These are phyloP conservation scores for Sphagnum contortum DNA, from an alignment of 225 moss, liverwort and hornwort species.

Conservation along the genomic window DNA sequence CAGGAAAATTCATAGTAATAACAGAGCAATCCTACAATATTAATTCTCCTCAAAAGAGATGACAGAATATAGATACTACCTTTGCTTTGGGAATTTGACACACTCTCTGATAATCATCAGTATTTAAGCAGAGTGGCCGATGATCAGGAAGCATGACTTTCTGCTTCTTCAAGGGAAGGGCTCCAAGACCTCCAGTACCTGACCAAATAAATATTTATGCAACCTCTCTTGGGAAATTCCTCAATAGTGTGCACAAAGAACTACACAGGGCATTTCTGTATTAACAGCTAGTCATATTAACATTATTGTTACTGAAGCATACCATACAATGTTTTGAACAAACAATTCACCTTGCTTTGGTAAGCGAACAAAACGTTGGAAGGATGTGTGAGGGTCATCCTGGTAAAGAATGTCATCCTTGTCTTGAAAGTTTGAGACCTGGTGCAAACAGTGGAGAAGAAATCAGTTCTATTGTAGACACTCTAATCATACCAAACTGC, in stretches of 20 bases:
- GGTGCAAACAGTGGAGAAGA: neutral
- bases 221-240: neutral
- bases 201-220: conserved; percentile 10
- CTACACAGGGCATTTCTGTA: no score
- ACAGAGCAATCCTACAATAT: no score
- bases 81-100: conserved; percentile 78
- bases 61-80: conserved; percentile 17
- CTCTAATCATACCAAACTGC: no score
- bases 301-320: no score
- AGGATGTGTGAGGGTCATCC: conserved; percentile 44
- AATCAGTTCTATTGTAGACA: neutral
- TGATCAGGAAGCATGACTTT: conserved; percentile 73
- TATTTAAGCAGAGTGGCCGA: conserved; percentile 63
- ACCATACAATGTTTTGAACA: neutral
- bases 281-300: no score
- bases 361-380: conserved; percentile 72
- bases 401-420: conserved; percentile 70
- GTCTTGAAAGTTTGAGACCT: conserved; percentile 67
- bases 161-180: conserved; percentile 19
- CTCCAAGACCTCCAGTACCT: conserved; percentile 58
- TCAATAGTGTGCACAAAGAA: no score
- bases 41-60: no score
- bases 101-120: conserved; percentile 65
- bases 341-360: conserved; percentile 49
- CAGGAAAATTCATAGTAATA: no score